These are phyloP conservation scores for Rachicladosporium sp. DNA, from an alignment of 2,329 filamentous ascomycete genomes.

Conservation along the genomic window DNA sequence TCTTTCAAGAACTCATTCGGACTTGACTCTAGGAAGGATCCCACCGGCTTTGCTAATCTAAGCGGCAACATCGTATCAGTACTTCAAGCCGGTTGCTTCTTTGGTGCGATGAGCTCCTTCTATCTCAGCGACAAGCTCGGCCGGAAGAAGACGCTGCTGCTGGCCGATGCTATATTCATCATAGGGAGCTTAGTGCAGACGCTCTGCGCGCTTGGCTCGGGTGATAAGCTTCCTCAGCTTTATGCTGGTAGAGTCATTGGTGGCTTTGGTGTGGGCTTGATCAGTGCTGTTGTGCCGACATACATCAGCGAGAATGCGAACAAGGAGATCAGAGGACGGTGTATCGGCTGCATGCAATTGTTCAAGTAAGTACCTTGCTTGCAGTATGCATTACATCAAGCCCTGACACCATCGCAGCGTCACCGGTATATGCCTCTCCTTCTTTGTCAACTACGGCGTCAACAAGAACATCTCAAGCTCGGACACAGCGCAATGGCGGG, in stretches of 20 bases:
- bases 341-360: constrained; percentile 20
- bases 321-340: constrained; percentile 22
- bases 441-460: constrained; percentile 43
- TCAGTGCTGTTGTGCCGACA: constrained; percentile 31
- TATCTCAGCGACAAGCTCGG: constrained; percentile 31
- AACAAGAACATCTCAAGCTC: constrained; percentile 30
- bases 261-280: constrained; percentile 32
- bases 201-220: constrained; percentile 23
- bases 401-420: constrained; percentile 21
- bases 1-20: constrained; percentile 31
- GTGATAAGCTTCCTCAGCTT: constrained; percentile 25
- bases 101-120: constrained; percentile 31
- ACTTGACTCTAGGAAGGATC: constrained; percentile 19
- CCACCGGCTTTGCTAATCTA: constrained; percentile 24
- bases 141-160: constrained; percentile 28
- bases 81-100: constrained; percentile 33
- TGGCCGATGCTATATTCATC: constrained; percentile 31
- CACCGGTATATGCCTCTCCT: constrained; percentile 36
- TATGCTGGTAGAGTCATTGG: constrained; percentile 33
- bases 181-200: constrained; percentile 32
- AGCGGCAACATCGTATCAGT: constrained; percentile 34
- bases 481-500: constrained; percentile 38
- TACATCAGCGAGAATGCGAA: constrained; percentile 36
- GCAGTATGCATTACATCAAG: constrained; percentile 26
- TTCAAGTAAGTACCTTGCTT: constrained; percentile 16